These are phyloP conservation scores for Dimargaris verticillata DNA, from an alignment of 192 early-diverging fungal species.

Conservation along the genomic window DNA sequence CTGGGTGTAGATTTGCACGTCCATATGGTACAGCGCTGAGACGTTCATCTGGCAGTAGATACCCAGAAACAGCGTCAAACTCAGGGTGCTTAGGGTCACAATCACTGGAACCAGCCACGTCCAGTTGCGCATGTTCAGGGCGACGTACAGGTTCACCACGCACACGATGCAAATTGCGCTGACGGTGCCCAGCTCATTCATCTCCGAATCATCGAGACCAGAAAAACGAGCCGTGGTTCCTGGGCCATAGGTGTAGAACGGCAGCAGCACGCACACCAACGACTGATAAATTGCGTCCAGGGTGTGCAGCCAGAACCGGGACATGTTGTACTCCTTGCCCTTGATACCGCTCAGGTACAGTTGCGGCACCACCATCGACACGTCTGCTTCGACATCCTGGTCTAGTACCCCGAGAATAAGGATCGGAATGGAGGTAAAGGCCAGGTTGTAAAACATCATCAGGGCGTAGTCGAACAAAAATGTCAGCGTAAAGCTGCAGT, in stretches of 20 bases:
- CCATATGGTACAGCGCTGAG: constrained; percentile 34
- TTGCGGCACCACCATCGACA: constrained; percentile 52
- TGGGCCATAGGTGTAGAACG: constrained; percentile 34
- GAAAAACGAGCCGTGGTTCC: constrained; percentile 27
- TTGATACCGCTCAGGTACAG: constrained; percentile 62
- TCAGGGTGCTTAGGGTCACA: constrained; percentile 27
- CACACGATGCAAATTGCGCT: constrained; percentile 55
- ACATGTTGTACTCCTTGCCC: constrained; percentile 50
- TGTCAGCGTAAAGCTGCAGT: constrained; percentile 62
- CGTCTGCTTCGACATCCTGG: constrained; percentile 56
- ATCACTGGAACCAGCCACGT: constrained; percentile 46
- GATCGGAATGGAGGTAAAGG: constrained; percentile 74
- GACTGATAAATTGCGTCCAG: constrained; percentile 60
- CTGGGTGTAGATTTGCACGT: constrained; percentile 38
- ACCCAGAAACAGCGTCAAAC: constrained; percentile 39
- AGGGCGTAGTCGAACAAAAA: constrained; percentile 78
- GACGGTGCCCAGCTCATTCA: constrained; percentile 45
- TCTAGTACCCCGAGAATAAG: constrained; percentile 63
- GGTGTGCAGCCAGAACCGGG: constrained; percentile 60
- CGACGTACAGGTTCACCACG: constrained; percentile 64
- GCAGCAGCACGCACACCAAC: constrained; percentile 44
- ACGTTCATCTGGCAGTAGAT: constrained; percentile 37
- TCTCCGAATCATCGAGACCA: constrained; percentile 37
- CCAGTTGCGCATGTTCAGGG: constrained; percentile 54
- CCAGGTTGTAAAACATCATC: constrained; percentile 72